Percentiles rank a stretch among this genome's conserved stretches.
Conservation (phyloP, 148 eudicot species). For the Vaccinium vitisidaea region DNA sequence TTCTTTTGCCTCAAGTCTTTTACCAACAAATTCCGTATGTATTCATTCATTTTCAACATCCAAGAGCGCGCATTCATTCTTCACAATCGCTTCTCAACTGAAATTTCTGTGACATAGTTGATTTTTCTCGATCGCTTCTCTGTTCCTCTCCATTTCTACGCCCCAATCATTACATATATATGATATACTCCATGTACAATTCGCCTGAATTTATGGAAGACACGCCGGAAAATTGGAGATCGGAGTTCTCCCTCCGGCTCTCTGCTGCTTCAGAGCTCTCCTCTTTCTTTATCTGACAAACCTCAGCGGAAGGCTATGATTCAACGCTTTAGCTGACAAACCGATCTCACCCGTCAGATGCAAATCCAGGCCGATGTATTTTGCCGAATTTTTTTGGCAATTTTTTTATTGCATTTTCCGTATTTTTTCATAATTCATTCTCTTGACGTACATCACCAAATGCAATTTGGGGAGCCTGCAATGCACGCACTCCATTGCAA, state of each 20-base stretch:
- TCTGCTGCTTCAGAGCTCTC: constrained; percentile 18
- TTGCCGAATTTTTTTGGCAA: too few species aligned
- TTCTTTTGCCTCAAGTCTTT: constrained; percentile 8
- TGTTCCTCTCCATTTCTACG: background rate
- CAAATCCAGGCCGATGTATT: background rate
- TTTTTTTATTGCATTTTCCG: too few species aligned
- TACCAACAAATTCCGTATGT: background rate
- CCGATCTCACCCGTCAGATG: constrained; percentile 24
- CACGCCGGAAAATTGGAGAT: constrained; percentile 11
- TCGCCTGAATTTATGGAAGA: constrained; percentile 22
- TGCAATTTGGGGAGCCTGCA: too few species aligned
- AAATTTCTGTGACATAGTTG: constrained; percentile 27
- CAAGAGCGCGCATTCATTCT: background rate
- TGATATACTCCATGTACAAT: background rate
- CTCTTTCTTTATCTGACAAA: constrained; percentile 12
- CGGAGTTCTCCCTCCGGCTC: background rate
- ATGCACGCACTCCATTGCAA: too few species aligned
- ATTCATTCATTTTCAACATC: too few species aligned
- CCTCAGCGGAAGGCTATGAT: constrained; percentile 56
- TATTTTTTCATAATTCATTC: too few species aligned
- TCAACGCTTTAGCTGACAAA: constrained; percentile 17
- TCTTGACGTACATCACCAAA: too few species aligned
- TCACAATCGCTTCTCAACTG: background rate
- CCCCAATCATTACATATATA: constrained; percentile 9
- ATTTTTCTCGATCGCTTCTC: constrained; percentile 61